Base-by-base conservation (phyloP, 352 stramenopile species). In the Pythium phragmitis region DNA sequence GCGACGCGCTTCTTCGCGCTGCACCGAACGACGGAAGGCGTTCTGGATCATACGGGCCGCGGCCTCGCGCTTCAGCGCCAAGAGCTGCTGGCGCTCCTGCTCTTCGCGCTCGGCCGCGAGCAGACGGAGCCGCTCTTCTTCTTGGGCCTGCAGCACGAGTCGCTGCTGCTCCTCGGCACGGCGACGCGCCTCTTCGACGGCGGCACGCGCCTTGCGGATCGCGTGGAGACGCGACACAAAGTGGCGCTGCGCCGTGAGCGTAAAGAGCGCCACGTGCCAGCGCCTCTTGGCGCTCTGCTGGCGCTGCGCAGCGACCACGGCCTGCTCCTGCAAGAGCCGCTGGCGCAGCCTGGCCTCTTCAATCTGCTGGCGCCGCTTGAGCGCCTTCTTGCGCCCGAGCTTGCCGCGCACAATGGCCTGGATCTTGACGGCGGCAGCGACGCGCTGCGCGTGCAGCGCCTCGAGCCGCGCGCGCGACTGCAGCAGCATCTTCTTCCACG, bases 371-470 rank as follows among this genome's bases (percentile, higher is more conserved):
- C 66, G 76, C 42, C 85, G 82, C 61, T 82, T 88, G 39, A 73
- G 61, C 33, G 83, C 82, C 56, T 82, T 77, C 72, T 92, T 91
- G 46, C 87, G 85, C 30, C 85, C 87, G 14, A 96, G 69, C 55
- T 88, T 88, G 51, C 85, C 85, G n/a, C 87, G 87, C 41, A 93
- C 87, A 51, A 96, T 85, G 19, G 84, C 67, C 56, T 94, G 86
- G 50, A 96, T 90, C 72, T 82, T 77, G 51, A 87, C 72, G 19
- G 85, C 80, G 2, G 87, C 85, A 17, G 61, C 19, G 23, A 55
- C 52, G 30, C 61, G 67, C 4, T 16, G n/a, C 0, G 67, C 67
- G n/a, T 62, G 55, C 42, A 64, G 42, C 3, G 36, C 67, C 2
- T 60, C 67, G 46, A 88, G 78, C 21, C 80, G 81, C n/a, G 74